phyloP scores from a whole-genome alignment of 805 yeast genomes.

The Teunomyces atbi region DNA sequence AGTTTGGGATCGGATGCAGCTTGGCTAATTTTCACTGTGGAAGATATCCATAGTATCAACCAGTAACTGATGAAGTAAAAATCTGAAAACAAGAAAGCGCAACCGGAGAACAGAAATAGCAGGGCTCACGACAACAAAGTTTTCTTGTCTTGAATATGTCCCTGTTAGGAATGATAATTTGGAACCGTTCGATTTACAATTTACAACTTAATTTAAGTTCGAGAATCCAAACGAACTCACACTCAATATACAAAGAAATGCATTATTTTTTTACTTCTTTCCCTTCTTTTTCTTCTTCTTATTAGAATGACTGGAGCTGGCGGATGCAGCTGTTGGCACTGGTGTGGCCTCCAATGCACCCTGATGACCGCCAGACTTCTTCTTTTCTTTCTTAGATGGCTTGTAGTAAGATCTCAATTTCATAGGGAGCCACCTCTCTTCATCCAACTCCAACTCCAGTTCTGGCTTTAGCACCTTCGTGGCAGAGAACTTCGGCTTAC shows the following conservation, averaged over 20 bases:
- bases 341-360: conserved; percentile 13
- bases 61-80: no score
- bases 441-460: conserved; percentile 32
- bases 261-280: conserved; percentile 10
- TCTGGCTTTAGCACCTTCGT: conserved; percentile 26
- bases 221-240: no score
- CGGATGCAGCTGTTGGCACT: conserved; percentile 4
- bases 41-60: no score
- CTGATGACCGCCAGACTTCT: conserved; percentile 13
- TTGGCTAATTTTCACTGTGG: no score
- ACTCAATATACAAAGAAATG: not conserved
- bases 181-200: not conserved
- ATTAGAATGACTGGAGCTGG: not conserved
- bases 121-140: not conserved
- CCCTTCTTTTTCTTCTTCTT: conserved; percentile 17
- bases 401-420: conserved; percentile 81
- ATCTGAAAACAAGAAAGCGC: no score
- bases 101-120: no score
- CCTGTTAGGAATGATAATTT: not conserved
- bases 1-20: no score
- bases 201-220: not conserved
- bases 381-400: conserved; percentile 64
- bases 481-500: conserved; percentile 27
- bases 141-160: not conserved
- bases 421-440: conserved; percentile 89